Conservation (phyloP, 129 eudicot genomes). For the Sambucus nigra region DNA sequence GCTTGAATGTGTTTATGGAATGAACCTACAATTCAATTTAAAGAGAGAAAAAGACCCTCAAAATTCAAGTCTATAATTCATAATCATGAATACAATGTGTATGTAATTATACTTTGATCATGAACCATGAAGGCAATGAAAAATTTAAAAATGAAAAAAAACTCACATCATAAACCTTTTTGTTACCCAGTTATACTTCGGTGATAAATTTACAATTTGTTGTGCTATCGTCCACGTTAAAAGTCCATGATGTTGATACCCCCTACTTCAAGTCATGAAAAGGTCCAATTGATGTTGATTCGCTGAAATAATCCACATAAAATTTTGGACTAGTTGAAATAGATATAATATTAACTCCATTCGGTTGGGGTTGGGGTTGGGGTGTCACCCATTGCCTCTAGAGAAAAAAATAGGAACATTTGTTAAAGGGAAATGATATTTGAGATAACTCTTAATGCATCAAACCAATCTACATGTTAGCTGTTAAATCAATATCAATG, state of each 20-base stretch:
- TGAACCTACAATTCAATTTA: background rate
- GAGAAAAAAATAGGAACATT: no score
- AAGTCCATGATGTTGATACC: background rate
- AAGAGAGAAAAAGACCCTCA: background rate
- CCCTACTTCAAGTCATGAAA: no score
- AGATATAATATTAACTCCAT: slow-evolving; percentile 1
- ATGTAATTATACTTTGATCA: no score
- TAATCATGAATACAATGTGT: background rate
- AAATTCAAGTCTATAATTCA: background rate
- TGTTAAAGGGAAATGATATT: no score
- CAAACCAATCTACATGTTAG: no score
- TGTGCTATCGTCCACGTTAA: background rate
- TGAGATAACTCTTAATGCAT: no score
- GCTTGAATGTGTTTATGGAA: background rate
- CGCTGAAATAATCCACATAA: background rate
- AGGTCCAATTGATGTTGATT: background rate
- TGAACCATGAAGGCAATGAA: no score
- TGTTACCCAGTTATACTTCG: background rate
- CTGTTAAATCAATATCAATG: no score
- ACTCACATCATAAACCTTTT: background rate
- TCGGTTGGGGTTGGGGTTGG: no score
- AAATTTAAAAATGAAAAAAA: background rate
- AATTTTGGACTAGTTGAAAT: background rate
- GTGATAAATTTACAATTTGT: background rate
- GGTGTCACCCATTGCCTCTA: no score